These are phyloP conservation scores for Leccinum ponderosum DNA, from an alignment of 1,284 basidiomycete species.

Conservation along the genomic window DNA sequence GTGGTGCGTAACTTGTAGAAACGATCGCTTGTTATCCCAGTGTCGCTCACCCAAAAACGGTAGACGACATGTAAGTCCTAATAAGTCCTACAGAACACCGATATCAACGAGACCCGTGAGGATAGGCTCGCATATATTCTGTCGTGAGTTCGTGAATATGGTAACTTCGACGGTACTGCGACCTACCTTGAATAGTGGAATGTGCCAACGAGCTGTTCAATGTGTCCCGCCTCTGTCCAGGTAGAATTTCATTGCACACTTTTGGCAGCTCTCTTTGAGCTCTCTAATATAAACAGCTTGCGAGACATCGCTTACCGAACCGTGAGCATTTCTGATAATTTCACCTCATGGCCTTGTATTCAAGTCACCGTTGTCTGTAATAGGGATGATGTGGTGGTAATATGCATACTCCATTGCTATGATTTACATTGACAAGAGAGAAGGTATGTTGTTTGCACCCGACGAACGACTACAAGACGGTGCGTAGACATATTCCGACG, in stretches of 20 bases:
- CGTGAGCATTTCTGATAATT: slow-evolving; percentile 44
- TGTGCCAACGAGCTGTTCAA: slow-evolving; percentile 84
- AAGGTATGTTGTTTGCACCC: slow-evolving; percentile 79
- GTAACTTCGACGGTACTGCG: background rate
- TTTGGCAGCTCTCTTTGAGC: slow-evolving; percentile 5
- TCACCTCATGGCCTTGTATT: slow-evolving; percentile 4
- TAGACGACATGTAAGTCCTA: slow-evolving; percentile 50
- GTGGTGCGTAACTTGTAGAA: slow-evolving; percentile 52
- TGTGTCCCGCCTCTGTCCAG: slow-evolving; percentile 72
- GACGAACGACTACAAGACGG: slow-evolving; percentile 85
- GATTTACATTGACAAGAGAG: slow-evolving; percentile 6
- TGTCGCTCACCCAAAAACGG: slow-evolving; percentile 1
- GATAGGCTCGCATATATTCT: slow-evolving; percentile 79
- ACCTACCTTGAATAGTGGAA: slow-evolving; percentile 50
- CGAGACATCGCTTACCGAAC: slow-evolving; percentile 75
- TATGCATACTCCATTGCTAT: slow-evolving; percentile 14
- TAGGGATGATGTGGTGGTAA: slow-evolving; percentile 83
- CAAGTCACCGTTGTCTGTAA: background rate
- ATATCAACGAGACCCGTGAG: slow-evolving; percentile 5
- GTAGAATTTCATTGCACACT: slow-evolving; percentile 33
- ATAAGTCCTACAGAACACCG: slow-evolving; percentile 16
- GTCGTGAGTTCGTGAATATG: slow-evolving; percentile 47
- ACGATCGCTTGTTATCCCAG: background rate
- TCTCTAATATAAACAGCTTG: slow-evolving; percentile 52
- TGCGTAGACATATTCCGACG: slow-evolving; percentile 41